Percentiles rank a stretch among this genome's conserved stretches.
Evolutionary conservation across 2,329 filamentous ascomycete species (phyloP).

Genomic region (Cyphellophora attinorum): DNA sequence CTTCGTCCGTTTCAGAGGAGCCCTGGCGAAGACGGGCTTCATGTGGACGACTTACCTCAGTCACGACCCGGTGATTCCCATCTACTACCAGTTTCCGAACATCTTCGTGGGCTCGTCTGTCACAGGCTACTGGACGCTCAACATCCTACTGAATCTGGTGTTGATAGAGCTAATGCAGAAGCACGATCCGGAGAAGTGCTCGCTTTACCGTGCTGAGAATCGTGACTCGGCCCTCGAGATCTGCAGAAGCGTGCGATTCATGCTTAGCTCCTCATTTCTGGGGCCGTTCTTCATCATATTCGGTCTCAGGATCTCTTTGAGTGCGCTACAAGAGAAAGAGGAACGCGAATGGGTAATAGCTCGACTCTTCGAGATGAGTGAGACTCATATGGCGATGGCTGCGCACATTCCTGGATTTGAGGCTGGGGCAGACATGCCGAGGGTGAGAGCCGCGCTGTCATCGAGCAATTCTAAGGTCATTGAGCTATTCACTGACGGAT

Average conservation of each 20-base stretch:
- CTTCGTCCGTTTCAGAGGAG: conserved; percentile 10
- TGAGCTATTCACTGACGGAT: no score
- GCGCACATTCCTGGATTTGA: conserved; percentile 11
- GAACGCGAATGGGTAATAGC: conserved; percentile 15
- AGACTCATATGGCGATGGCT: conserved; percentile 18
- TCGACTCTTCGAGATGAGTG: conserved; percentile 14
- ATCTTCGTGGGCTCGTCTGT: conserved; percentile 15
- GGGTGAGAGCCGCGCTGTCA: neutral
- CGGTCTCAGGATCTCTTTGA: conserved; percentile 14
- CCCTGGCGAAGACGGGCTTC: conserved; percentile 10
- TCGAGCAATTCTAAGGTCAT: neutral
- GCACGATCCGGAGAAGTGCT: conserved; percentile 10
- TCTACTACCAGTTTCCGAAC: conserved; percentile 16
- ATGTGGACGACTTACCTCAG: conserved; percentile 3
- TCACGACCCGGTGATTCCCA: conserved; percentile 13
- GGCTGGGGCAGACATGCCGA: neutral
- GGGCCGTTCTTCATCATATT: conserved; percentile 19
- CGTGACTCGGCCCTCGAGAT: conserved; percentile 14
- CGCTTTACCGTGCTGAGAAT: conserved; percentile 15
- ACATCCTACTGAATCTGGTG: conserved; percentile 14
- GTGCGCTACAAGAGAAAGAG: conserved; percentile 12
- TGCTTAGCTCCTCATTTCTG: conserved; percentile 18
- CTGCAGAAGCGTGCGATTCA: conserved; percentile 14
- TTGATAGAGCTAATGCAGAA: conserved; percentile 11
- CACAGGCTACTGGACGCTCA: conserved; percentile 17